Conservation (phyloP, 2,329 filamentous ascomycete species). For the Bipolaris oryzae region DNA sequence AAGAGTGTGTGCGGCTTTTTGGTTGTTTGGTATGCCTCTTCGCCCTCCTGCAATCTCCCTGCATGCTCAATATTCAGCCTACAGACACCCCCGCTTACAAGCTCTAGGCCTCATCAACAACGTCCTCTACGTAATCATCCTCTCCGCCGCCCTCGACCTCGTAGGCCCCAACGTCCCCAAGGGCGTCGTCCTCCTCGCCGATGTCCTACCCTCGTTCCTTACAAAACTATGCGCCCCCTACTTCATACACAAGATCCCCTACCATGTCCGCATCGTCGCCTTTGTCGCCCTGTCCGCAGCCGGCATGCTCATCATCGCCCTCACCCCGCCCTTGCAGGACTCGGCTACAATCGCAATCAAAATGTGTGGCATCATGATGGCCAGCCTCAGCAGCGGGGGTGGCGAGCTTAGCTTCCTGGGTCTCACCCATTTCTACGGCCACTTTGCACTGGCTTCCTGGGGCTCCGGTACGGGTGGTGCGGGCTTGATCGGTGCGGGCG, state of each 20-base stretch:
- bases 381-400: slow-evolving; percentile 82
- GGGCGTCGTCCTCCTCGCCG: slow-evolving; percentile 88
- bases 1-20: slow-evolving; percentile 80
- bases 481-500: slow-evolving; percentile 81
- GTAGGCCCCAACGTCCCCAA: slow-evolving; percentile 88
- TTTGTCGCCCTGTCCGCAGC: slow-evolving; percentile 77
- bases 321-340: slow-evolving; percentile 69
- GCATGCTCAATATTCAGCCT: background rate
- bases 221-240: slow-evolving; percentile 90
- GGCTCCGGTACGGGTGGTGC: slow-evolving; percentile 90
- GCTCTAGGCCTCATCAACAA: slow-evolving; percentile 85
- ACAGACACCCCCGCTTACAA: slow-evolving; percentile 9
- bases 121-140: slow-evolving; percentile 95
- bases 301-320: slow-evolving; percentile 88
- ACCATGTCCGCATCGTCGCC: slow-evolving; percentile 72
- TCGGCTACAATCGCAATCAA: slow-evolving; percentile 71
- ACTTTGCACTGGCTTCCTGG: slow-evolving; percentile 87
- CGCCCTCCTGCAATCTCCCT: background rate
- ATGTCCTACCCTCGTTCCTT: slow-evolving; percentile 87
- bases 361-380: slow-evolving; percentile 81
- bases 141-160: slow-evolving; percentile 92
- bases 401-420: slow-evolving; percentile 92
- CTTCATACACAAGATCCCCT: slow-evolving; percentile 88
- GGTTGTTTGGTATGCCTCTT: slow-evolving; percentile 78
- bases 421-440: slow-evolving; percentile 91